Evolutionary conservation across 2,329 filamentous ascomycete genomes (phyloP), one percentile per base, ranked within the genome.

Genomic region (Chrysoporthe deuterocubensis): DNA sequence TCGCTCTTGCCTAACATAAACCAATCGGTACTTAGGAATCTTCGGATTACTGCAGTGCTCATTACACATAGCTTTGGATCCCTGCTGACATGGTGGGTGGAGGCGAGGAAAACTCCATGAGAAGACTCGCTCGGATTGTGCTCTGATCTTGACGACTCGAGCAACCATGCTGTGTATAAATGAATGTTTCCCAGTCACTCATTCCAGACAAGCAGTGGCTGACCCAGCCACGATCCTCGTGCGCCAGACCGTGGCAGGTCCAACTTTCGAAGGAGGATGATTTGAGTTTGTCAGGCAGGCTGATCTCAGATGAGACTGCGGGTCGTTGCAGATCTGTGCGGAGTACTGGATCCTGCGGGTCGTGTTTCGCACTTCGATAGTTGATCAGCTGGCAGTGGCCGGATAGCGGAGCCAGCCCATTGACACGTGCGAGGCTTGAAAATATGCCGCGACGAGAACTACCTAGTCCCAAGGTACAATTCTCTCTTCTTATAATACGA

Each of bases 51-150:
- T n/a, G n/a, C n/a, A n/a, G n/a, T n/a, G n/a, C n/a, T n/a, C n/a
- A n/a, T n/a, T n/a, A n/a, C n/a, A n/a, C n/a, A 34, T 11, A 16
- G 21, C 14, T 54, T 54, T 32, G 2, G 26, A 11, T 32, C 1
- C 21, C 13, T 54, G 50, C 50, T 54, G 50, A 54, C 21, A 54
- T 52, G 50, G 50, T 54, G 7, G 50, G 50, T 54, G 50, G 50
- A 21, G 26, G 3, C 50, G 11, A 54, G 26, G 50, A 14, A 13
- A 34, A 4, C 13, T 52, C n/a, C 21, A 9, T 50, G 46, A 50
- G 26, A 26, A 26, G 26, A 26, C 26, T 26, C 26, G 26, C 26
- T 26, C 26, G 26, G 26, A 26, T 26, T 26, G 26, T 26, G 26
- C 26, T 26, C 26, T 26, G 26, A 26, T 26, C 26, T 26, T 26